Percentiles rank a stretch among this genome's conserved stretches.
These are phyloP conservation scores for Dendrothele bispora DNA, from an alignment of 768 basidiomycete genomes.

Conservation along the genomic window DNA sequence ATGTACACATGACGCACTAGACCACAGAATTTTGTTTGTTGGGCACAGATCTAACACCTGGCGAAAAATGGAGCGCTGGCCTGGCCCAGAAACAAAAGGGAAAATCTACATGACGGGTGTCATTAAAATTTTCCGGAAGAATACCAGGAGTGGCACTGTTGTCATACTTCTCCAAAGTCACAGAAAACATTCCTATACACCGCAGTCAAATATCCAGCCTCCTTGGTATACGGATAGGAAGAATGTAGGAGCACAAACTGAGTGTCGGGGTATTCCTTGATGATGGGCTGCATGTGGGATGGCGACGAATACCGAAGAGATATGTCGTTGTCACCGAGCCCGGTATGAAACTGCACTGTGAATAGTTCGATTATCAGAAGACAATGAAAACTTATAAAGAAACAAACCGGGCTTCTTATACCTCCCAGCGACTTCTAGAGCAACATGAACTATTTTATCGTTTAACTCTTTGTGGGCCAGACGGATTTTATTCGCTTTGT, in stretches of 20 bases:
- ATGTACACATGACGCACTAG: slow-evolving; percentile 47
- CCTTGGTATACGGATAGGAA: slow-evolving; percentile 76
- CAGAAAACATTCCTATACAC: slow-evolving; percentile 75
- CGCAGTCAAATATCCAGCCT: slow-evolving; percentile 74
- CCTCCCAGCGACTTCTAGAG: slow-evolving; percentile 52
- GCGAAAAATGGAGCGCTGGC: slow-evolving; percentile 57
- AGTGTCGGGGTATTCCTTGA: slow-evolving; percentile 60
- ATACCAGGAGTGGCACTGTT: background rate
- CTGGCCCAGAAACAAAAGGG: slow-evolving; percentile 61
- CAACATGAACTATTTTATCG: slow-evolving; percentile 60
- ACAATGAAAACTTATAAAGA: background rate
- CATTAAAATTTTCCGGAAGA: background rate
- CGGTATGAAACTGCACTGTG: slow-evolving; percentile 83
- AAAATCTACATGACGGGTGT: slow-evolving; percentile 48
- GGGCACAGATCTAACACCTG: slow-evolving; percentile 73
- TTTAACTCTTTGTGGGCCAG: slow-evolving; percentile 64
- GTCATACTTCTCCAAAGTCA: slow-evolving; percentile 71
- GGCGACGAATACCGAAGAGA: slow-evolving; percentile 58
- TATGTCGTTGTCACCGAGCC: slow-evolving; percentile 76
- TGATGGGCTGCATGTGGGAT: slow-evolving; percentile 65
- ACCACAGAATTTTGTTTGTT: slow-evolving; percentile 81
- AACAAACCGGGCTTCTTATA: slow-evolving; percentile 59
- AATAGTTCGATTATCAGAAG: background rate
- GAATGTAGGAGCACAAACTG: slow-evolving; percentile 71
- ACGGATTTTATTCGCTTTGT: slow-evolving; percentile 41